Conservation (phyloP, 257 asterid species). For the Scutellaria minor region DNA sequence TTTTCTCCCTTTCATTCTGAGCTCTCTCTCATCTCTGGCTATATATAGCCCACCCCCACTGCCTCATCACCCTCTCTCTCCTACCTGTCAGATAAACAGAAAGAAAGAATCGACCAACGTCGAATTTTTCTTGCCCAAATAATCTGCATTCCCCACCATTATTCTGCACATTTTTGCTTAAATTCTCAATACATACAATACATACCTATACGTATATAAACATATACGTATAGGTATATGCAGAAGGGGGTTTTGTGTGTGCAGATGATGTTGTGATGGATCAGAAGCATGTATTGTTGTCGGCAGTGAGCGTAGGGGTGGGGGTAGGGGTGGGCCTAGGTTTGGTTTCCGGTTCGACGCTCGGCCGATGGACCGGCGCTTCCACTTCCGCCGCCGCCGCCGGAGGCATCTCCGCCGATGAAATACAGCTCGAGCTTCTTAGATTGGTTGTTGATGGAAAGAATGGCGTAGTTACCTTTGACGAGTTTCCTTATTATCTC, state of each 20-base stretch:
- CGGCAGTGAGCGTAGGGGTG: conserved; percentile 94
- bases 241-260: background rate
- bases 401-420: conserved; percentile 63
- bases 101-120: conserved; percentile 42
- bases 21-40: conserved; percentile 30
- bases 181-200: background rate
- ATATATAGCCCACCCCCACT: conserved; percentile 36
- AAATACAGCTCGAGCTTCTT: conserved; percentile 69
- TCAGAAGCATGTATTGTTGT: conserved; percentile 78
- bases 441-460: conserved; percentile 68
- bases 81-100: conserved; percentile 23
- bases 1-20: background rate
- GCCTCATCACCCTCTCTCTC: background rate
- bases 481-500: conserved; percentile 85
- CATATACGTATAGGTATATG: conserved; percentile 31
- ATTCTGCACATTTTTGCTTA: conserved; percentile 29
- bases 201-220: conserved; percentile 33
- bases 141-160: conserved; percentile 30
- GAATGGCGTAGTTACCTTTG: conserved; percentile 56
- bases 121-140: conserved; percentile 37
- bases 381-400: conserved; percentile 43
- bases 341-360: conserved; percentile 72
- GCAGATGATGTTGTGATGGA: conserved; percentile 63
- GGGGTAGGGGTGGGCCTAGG: conserved; percentile 96
- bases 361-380: conserved; percentile 60